Conservation (phyloP, 1,139 yeast species). For the Zygosaccharomyces sapae region DNA sequence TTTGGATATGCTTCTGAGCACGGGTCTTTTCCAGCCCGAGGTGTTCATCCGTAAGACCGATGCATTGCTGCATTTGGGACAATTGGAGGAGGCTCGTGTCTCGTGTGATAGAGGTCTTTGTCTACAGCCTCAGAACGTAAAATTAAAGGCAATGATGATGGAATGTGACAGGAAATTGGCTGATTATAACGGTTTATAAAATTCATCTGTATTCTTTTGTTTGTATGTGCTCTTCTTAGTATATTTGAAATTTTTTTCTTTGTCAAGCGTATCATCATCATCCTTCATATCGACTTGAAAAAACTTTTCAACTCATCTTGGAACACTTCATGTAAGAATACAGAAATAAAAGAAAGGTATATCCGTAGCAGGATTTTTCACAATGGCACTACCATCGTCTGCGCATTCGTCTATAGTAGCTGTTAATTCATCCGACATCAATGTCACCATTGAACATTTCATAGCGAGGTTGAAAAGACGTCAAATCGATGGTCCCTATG, state of each 20-base stretch:
- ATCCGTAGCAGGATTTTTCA: too few relatives aligned
- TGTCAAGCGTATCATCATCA: not conserved
- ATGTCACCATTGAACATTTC: slow-evolving; percentile 40
- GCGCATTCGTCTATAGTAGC: slow-evolving; percentile 11
- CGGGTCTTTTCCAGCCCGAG: slow-evolving; percentile 64
- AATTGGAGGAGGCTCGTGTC: slow-evolving; percentile 65
- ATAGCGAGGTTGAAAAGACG: slow-evolving; percentile 38
- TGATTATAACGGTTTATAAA: slow-evolving; percentile 29
- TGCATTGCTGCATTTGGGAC: slow-evolving; percentile 65
- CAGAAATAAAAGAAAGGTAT: not conserved
- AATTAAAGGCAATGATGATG: slow-evolving; percentile 36
- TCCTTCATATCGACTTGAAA: not conserved
- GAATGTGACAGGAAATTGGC: slow-evolving; percentile 30
- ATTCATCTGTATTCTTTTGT: too few relatives aligned
- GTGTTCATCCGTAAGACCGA: slow-evolving; percentile 81
- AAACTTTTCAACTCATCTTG: not conserved
- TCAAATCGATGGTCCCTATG: slow-evolving; percentile 47
- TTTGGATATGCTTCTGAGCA: slow-evolving; percentile 67
- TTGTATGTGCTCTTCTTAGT: too few relatives aligned
- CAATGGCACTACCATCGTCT: slow-evolving; percentile 11
- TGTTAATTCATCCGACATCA: slow-evolving; percentile 23
- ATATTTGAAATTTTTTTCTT: not conserved
- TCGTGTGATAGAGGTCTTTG: slow-evolving; percentile 76
- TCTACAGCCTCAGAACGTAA: slow-evolving; percentile 53
- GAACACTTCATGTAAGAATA: not conserved